Conservation (phyloP, 768 basidiomycete species). For the Fibroporia radiculosa region DNA sequence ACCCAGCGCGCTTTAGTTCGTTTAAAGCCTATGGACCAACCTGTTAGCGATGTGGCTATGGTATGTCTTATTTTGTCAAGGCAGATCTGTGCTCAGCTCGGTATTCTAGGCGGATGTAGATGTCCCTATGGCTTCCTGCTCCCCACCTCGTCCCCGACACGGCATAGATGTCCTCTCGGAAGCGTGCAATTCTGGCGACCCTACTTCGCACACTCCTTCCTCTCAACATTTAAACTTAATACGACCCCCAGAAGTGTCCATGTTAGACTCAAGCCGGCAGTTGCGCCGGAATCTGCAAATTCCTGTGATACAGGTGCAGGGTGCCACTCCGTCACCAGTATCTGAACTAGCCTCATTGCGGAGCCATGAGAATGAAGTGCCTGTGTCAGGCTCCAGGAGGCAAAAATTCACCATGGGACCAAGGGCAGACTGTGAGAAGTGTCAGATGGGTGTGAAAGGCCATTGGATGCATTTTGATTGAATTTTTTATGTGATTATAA, state of each 20-base stretch:
- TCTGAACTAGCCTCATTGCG: slow-evolving; percentile 16
- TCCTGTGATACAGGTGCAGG: slow-evolving; percentile 4
- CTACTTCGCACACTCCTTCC: background rate
- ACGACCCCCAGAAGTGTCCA: background rate
- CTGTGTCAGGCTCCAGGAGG: slow-evolving; percentile 15
- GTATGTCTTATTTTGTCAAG: slow-evolving; percentile 22
- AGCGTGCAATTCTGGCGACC: background rate
- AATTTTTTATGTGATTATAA: too few relatives aligned
- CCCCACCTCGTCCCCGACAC: slow-evolving; percentile 2
- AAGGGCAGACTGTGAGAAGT: slow-evolving; percentile 30
- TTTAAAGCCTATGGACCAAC: background rate
- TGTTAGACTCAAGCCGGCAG: background rate
- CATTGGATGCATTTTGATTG: slow-evolving; percentile 65
- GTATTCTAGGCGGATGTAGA: slow-evolving; percentile 3
- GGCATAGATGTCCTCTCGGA: slow-evolving; percentile 5
- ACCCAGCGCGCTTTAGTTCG: slow-evolving; percentile 8
- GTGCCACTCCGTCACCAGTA: slow-evolving; percentile 13
- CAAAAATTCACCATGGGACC: slow-evolving; percentile 26
- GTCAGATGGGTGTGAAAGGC: slow-evolving; percentile 56
- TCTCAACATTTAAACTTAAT: slow-evolving; percentile 2
- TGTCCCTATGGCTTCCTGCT: slow-evolving; percentile 17
- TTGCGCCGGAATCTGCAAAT: slow-evolving; percentile 7
- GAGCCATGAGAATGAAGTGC: slow-evolving; percentile 3
- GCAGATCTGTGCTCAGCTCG: background rate
- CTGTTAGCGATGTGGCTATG: slow-evolving; percentile 34